Percentiles rank a stretch among this genome's conserved stretches.
These are phyloP conservation scores for Ceratocystis papillata DNA, from an alignment of 2,329 filamentous ascomycete genomes.

Conservation along the genomic window DNA sequence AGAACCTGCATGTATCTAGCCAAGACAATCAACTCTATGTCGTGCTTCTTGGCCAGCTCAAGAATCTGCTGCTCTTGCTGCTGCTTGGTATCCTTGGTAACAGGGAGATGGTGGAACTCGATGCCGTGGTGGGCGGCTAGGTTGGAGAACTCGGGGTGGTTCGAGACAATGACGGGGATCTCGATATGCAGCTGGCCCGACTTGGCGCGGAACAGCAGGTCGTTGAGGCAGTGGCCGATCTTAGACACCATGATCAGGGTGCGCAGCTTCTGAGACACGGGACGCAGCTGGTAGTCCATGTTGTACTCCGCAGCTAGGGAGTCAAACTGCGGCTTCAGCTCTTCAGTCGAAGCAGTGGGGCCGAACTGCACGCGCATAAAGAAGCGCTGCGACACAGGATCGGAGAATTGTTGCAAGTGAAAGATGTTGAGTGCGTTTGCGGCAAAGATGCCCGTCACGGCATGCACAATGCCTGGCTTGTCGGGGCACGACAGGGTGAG, in stretches of 20 bases:
- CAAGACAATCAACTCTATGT: constrained; percentile 67
- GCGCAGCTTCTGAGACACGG: constrained; percentile 57
- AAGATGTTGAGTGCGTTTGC: constrained; percentile 66
- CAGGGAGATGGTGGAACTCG: constrained; percentile 69
- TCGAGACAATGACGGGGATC: constrained; percentile 68
- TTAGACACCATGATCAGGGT: constrained; percentile 67
- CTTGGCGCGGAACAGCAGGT: constrained; percentile 68
- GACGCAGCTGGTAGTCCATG: constrained; percentile 62
- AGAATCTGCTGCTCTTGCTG: constrained; percentile 63
- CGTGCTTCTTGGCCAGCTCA: constrained; percentile 55
- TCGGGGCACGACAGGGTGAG: constrained; percentile 77
- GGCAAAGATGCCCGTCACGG: constrained; percentile 68
- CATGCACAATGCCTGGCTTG: constrained; percentile 74
- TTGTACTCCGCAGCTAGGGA: constrained; percentile 51
- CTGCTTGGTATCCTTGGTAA: constrained; percentile 65
- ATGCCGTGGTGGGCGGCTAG: constrained; percentile 65
- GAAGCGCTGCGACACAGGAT: constrained; percentile 62
- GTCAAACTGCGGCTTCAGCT: constrained; percentile 47
- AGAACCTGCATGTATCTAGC: constrained; percentile 65
- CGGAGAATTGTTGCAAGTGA: constrained; percentile 75
- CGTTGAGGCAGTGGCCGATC: constrained; percentile 45
- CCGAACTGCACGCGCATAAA: constrained; percentile 85
- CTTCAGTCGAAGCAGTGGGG: constrained; percentile 40
- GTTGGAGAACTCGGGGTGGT: constrained; percentile 62
- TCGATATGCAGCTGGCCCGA: constrained; percentile 65